Evolutionary conservation across 2,329 filamentous ascomycete species (phyloP).

Genomic region (Trichoderma oligosporum): DNA sequence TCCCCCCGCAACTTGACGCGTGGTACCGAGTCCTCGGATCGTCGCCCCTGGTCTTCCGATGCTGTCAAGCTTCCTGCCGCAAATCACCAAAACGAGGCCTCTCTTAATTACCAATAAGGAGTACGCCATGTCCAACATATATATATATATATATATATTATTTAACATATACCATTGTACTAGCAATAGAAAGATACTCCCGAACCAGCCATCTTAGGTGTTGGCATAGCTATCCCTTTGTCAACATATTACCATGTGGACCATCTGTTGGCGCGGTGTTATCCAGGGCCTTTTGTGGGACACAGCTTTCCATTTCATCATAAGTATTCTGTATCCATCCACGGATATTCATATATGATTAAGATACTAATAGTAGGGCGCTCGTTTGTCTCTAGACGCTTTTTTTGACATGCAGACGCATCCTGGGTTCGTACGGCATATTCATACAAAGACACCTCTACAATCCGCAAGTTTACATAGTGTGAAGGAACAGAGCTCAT

Average conservation of each 20-base stretch:
- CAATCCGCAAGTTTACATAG: background rate
- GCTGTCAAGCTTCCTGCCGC: background rate
- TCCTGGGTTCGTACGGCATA: background rate
- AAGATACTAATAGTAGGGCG: background rate
- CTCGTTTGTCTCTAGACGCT: background rate
- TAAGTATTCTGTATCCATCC: too few relatives aligned
- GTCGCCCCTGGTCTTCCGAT: slow-evolving; percentile 3
- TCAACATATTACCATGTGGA: background rate
- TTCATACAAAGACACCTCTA: background rate
- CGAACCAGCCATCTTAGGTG: background rate
- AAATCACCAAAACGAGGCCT: too few relatives aligned
- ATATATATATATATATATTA: background rate
- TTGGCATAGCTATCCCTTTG: background rate
- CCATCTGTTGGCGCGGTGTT: background rate
- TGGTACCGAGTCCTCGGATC: slow-evolving; percentile 10
- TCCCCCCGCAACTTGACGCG: background rate
- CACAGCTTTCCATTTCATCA: background rate
- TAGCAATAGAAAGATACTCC: background rate
- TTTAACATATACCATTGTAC: background rate
- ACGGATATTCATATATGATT: background rate
- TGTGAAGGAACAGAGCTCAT: background rate
- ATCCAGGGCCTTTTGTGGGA: background rate
- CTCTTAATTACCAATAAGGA: too few relatives aligned
- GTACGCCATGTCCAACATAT: too few relatives aligned
- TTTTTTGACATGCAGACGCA: background rate